Conservation (phyloP, 305 asterid genomes). For the Euphrasia arctica region DNA sequence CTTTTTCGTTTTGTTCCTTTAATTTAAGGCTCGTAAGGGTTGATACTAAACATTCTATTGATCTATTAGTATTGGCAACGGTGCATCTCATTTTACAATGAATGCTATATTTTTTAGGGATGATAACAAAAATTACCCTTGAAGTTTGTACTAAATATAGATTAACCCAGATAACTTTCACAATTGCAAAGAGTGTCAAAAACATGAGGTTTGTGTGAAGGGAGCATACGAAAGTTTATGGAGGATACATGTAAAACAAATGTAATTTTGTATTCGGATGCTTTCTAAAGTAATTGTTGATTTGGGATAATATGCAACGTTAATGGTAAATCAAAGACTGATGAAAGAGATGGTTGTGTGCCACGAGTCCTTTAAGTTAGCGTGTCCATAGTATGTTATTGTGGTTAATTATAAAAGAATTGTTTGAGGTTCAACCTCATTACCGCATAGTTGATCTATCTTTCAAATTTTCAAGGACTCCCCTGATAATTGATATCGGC, state of each 20-base stretch:
- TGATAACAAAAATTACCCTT: too few species aligned
- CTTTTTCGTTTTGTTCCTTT: conserved; percentile 6
- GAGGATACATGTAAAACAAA: neutral
- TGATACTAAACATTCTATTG: neutral
- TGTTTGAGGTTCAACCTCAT: conserved; percentile 1
- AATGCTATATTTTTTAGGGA: neutral
- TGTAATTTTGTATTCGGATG: neutral
- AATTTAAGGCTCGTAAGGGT: neutral
- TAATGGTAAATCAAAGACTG: neutral
- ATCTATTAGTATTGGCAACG: neutral
- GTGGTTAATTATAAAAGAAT: neutral
- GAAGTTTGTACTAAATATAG: neutral
- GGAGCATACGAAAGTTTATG: neutral
- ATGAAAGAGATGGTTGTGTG: neutral
- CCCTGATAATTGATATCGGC: neutral
- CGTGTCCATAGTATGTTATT: neutral
- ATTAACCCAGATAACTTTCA: neutral
- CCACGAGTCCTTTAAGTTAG: neutral
- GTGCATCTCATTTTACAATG: conserved; percentile 8
- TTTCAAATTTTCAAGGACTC: neutral
- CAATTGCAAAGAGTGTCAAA: neutral
- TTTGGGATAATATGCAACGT: neutral
- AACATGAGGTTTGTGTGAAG: neutral
- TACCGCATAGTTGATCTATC: neutral
- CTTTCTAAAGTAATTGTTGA: neutral